Base-by-base conservation (phyloP, 2,329 filamentous ascomycete species). In the Paracorniculantispora psalliotae region DNA sequence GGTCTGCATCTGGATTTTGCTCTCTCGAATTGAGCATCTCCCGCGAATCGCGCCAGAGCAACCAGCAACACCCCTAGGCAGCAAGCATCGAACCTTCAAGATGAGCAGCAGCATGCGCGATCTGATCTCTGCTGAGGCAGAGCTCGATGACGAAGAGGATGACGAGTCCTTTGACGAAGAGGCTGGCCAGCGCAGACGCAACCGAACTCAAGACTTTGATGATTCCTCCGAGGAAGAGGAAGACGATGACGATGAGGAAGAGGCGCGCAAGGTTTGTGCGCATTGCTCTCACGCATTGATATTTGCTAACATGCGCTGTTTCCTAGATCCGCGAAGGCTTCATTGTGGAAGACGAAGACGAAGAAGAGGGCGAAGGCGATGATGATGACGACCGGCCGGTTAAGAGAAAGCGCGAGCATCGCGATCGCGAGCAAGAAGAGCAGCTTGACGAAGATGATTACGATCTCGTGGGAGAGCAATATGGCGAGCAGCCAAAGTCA, bases 391-490 rank as follows among this genome's bases (percentile, higher is more conserved):
- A 78, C 61, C 79, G 76, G 61, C 82, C 84, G 39, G 79, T 83
- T 64, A 88, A 89, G 72, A 85, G 86, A 73, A 96, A 94, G 78
- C 87, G 91, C 65, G 86, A 91, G 68, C 79, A 85, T 60, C 77
- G 82, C 52, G 89, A 96, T 70, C 87, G 90, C 59, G 90, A 91
- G 68, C 87, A 91, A 63, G 91, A 96, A 69, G 92, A 93, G 62
- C 90, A 91, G 61, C 84, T 99, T 9, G 94, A 97, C 66, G 93
- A 97, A 65, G 94, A 99, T 72, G 94, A 99, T 79, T 76, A 99
- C 60, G 94, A 97, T 70, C 81, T 99, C 59, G 97, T 99, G 66
- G 92, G 92, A 54, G 90, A 96, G 71, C 86, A 87, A 64, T 85
- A 87, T 64, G 87, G 87, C 1, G 88, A 72, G 57, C 67, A 70